Base-by-base conservation (phyloP, 345 rosid species). In the Viola odorata region DNA sequence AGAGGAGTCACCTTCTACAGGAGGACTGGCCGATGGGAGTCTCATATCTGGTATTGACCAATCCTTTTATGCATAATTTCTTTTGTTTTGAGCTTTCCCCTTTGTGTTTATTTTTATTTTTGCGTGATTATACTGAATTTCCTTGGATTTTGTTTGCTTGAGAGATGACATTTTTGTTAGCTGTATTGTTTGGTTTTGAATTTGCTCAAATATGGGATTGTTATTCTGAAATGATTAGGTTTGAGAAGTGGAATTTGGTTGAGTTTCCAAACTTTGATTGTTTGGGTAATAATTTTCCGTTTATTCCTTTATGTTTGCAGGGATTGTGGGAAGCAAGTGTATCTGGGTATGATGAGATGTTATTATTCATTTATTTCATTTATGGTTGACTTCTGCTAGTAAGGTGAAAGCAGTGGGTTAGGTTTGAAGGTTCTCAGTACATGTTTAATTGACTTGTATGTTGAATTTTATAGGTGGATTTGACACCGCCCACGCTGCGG, bases 311-410 rank as follows among this genome's bases (percentile, higher is more conserved):
- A 45, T 61, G 16, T 57, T 23, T 66, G 74, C 85, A 91, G 98
- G 98, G 98, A 92, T 69, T 87, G 96, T 67, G 96, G 98, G 55
- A 92, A 89, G 77, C 98, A 92, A 78, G 96, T 92, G 3, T 92
- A 92, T 80, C 68, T 89, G 68, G 98, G 98, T 91, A 81, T 62
- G 54, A 68, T 53, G 10, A 50, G 54, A 45, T 60, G 48, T 4
- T 47, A 23, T 3, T 40, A 5, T 63, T 36, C 56, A 51, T 53
- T 70, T 48, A 40, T 41, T 61, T 52, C 38, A 6, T 41, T 60
- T 55, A 6, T 37, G 54, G 62, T 62, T 58, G 15, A 55, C 5
- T 23, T 55, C 38, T 55, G 32, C 38, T 42, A 11, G 16, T 13
- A 40, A 50, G 39, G 17, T 32, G 41, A 12, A 12, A 52, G 2